Evolutionary conservation across 805 yeast species (phyloP).

Genomic region (Candida nonsorbophila): DNA sequence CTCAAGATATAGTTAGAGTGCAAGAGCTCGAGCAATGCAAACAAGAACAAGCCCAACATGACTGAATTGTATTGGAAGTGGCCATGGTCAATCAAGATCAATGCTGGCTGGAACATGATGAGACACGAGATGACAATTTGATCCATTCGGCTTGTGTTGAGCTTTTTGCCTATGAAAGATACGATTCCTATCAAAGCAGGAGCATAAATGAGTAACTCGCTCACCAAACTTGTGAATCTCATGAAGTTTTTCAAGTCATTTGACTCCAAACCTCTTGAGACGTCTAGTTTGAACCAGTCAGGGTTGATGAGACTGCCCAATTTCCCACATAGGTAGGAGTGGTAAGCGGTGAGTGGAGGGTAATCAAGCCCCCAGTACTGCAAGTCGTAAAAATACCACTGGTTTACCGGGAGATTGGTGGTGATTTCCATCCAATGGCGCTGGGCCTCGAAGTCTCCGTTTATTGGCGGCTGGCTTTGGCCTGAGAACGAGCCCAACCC

Average conservation of each 20-base stretch:
- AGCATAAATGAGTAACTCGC: constrained; percentile 69
- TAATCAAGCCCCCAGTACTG: constrained; percentile 96
- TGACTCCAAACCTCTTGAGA: constrained; percentile 73
- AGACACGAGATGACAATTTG: constrained; percentile 74
- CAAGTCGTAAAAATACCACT: constrained; percentile 89
- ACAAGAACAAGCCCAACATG: constrained; percentile 82
- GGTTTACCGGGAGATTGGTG: constrained; percentile 57
- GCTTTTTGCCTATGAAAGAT: constrained; percentile 60
- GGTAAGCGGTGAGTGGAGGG: constrained; percentile 95
- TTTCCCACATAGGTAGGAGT: constrained; percentile 74
- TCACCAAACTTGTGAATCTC: constrained; percentile 73
- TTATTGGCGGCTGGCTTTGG: constrained; percentile 61
- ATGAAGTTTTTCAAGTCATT: constrained; percentile 69
- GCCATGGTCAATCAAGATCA: constrained; percentile 88
- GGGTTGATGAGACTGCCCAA: constrained; percentile 62
- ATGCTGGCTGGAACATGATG: constrained; percentile 78
- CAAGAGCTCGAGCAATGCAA: constrained; percentile 60
- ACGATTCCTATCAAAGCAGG: constrained; percentile 77
- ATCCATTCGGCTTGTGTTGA: constrained; percentile 57
- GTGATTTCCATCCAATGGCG: constrained; percentile 98
- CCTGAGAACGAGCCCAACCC: constrained; percentile 92
- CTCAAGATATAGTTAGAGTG: constrained; percentile 63
- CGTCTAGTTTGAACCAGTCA: constrained; percentile 69
- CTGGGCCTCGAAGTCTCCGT: constrained; percentile 97
- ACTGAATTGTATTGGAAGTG: constrained; percentile 95